Conservation (phyloP, 371 early-diverging fungal genomes). For the Syncephalastrum monosporum region DNA sequence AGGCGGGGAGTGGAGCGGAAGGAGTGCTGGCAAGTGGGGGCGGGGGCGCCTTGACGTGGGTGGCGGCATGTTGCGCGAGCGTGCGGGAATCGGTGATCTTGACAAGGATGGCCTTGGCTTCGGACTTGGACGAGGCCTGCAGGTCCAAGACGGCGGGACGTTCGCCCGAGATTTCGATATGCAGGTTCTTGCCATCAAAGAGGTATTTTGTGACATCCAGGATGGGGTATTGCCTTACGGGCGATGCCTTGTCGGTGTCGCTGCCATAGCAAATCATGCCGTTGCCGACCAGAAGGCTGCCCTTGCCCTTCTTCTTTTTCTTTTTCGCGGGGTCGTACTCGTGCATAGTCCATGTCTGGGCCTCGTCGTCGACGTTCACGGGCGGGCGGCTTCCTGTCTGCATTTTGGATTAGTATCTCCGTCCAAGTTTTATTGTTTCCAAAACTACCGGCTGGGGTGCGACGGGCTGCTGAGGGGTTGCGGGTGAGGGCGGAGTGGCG, state of each 20-base stretch:
- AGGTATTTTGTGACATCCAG: conserved; percentile 55
- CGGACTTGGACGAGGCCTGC: conserved; percentile 59
- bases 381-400: conserved; percentile 2
- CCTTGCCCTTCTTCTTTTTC: conserved; percentile 70
- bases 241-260: conserved; percentile 66
- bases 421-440: neutral
- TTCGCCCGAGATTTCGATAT: conserved; percentile 55
- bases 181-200: conserved; percentile 56
- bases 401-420: neutral
- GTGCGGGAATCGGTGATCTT: conserved; percentile 42
- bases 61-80: conserved; percentile 17
- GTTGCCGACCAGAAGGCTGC: conserved; percentile 64
- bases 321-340: conserved; percentile 52
- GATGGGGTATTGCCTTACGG: conserved; percentile 62
- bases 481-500: neutral
- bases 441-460: neutral
- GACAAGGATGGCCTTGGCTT: conserved; percentile 62
- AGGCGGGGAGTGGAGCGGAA: neutral
- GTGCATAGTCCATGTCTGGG: conserved; percentile 38
- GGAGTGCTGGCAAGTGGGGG: neutral
- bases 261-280: conserved; percentile 62
- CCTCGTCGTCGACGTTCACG: conserved; percentile 25
- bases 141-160: conserved; percentile 58
- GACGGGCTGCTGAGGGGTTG: neutral
- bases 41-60: conserved; percentile 8